Conservation (phyloP, 2,329 filamentous ascomycete genomes). For the Zalaria obscura region DNA sequence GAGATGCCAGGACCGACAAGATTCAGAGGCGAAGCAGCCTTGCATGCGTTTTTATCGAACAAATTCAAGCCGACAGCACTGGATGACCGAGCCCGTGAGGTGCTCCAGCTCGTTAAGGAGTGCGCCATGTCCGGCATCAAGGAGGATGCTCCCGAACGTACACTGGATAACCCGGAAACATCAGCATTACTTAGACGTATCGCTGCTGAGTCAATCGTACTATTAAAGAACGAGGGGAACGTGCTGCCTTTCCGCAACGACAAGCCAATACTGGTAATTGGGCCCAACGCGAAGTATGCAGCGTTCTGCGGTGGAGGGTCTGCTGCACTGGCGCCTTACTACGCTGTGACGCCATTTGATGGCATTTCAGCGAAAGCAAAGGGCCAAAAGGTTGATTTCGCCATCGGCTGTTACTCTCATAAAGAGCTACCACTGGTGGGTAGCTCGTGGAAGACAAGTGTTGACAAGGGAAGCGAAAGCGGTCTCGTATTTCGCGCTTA, state of each 20-base stretch:
- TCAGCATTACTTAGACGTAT: constrained; percentile 15
- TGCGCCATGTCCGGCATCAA: constrained; percentile 11
- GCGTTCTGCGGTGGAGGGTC: constrained; percentile 29
- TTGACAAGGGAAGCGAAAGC: background rate
- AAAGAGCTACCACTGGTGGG: constrained; percentile 4
- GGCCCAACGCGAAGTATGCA: constrained; percentile 58
- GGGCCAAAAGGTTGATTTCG: constrained; percentile 6
- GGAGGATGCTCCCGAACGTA: constrained; percentile 15
- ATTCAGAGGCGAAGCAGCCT: constrained; percentile 19
- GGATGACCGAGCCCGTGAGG: constrained; percentile 44
- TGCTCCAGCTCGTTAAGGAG: constrained; percentile 42
- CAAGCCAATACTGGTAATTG: constrained; percentile 58
- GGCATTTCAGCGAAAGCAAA: constrained; percentile 14
- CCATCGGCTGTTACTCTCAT: constrained; percentile 9
- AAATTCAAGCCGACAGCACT: constrained; percentile 42
- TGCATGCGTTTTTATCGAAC: constrained; percentile 27
- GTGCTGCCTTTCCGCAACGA: constrained; percentile 51
- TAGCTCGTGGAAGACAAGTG: background rate
- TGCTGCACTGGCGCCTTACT: constrained; percentile 18
- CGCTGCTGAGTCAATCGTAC: constrained; percentile 14
- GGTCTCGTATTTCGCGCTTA: constrained; percentile 21
- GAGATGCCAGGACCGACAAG: constrained; percentile 8
- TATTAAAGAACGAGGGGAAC: constrained; percentile 52
- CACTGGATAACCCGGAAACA: constrained; percentile 17
- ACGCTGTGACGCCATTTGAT: constrained; percentile 17